phyloP scores from a whole-genome alignment of 2,329 filamentous ascomycete genomes.

The Colletotrichum sp. region DNA sequence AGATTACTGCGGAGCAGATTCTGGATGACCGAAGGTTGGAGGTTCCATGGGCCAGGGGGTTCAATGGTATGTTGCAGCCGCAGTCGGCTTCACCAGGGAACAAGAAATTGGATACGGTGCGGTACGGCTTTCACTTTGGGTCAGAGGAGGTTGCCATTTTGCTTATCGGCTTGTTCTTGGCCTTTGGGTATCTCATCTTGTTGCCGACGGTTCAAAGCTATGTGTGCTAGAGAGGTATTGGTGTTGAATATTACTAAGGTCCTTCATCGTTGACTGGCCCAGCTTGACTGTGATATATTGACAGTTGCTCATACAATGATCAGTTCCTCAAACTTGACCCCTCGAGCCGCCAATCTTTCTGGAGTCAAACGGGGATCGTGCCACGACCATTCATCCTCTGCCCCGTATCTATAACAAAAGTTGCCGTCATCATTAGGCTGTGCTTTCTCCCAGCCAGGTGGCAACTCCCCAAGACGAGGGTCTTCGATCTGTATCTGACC shows the following conservation, averaged over 20 bases:
- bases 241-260: too few species aligned
- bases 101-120: constrained; percentile 11
- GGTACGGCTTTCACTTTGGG: constrained; percentile 17
- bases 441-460: accelerated
- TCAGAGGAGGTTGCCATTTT: constrained; percentile 21
- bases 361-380: accelerated
- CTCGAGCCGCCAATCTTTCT: background rate
- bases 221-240: background rate
- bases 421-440: accelerated
- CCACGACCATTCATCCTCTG: too few species aligned
- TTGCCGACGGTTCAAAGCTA: background rate
- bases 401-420: too few species aligned
- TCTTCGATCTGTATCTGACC: background rate
- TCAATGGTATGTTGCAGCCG: constrained; percentile 9
- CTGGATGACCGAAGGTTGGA: constrained; percentile 35
- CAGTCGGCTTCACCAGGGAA: background rate
- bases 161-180: background rate
- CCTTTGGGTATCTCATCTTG: background rate
- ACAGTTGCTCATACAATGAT: too few species aligned
- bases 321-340: background rate
- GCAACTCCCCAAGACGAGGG: background rate
- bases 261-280: too few species aligned
- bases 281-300: too few species aligned
- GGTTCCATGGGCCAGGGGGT: constrained; percentile 31
- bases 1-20: constrained; percentile 57